Percentiles rank a stretch among this genome's conserved stretches.
Evolutionary conservation across 352 stramenopile species (phyloP).

Genomic region (Phytophthora pinifolia): DNA sequence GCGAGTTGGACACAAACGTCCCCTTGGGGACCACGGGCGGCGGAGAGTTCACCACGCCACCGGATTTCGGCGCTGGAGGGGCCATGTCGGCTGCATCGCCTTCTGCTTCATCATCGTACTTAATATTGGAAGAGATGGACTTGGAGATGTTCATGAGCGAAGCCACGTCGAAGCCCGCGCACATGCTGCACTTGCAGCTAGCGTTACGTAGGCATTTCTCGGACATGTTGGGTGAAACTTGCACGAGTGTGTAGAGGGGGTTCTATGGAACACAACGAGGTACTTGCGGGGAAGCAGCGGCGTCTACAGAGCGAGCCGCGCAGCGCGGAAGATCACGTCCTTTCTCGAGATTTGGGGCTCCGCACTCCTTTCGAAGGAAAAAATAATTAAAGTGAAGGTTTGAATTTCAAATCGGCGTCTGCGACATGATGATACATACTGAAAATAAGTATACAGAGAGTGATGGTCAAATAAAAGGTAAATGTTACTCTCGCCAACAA

Average conservation of each 20-base stretch:
- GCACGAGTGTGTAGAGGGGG: background rate
- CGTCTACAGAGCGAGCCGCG: background rate
- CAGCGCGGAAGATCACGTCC: background rate
- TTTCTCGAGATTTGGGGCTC: slow-evolving; percentile 7
- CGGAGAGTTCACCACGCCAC: slow-evolving; percentile 51
- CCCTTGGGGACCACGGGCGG: slow-evolving; percentile 24
- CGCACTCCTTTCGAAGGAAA: background rate
- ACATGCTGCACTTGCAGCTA: slow-evolving; percentile 85
- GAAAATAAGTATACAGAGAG: slow-evolving; percentile 4
- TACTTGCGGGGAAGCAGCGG: background rate
- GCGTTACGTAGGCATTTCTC: slow-evolving; percentile 87
- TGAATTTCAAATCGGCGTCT: slow-evolving; percentile 20
- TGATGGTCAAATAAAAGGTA: slow-evolving; percentile 18
- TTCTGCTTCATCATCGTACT: slow-evolving; percentile 53
- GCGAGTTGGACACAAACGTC: slow-evolving; percentile 45
- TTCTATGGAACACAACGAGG: background rate
- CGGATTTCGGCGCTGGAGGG: slow-evolving; percentile 27
- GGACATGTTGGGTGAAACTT: slow-evolving; percentile 37
- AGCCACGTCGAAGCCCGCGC: slow-evolving; percentile 76
- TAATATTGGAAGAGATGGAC: slow-evolving; percentile 79
- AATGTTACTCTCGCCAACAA: slow-evolving; percentile 16
- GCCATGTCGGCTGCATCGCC: slow-evolving; percentile 15
- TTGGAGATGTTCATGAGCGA: slow-evolving; percentile 79
- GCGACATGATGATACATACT: slow-evolving; percentile 10
- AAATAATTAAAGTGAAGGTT: slow-evolving; percentile 19